Evolutionary conservation across 345 rosid genomes (phyloP), one percentile per base, ranked within the genome.

Genomic region (Salix caprea): DNA sequence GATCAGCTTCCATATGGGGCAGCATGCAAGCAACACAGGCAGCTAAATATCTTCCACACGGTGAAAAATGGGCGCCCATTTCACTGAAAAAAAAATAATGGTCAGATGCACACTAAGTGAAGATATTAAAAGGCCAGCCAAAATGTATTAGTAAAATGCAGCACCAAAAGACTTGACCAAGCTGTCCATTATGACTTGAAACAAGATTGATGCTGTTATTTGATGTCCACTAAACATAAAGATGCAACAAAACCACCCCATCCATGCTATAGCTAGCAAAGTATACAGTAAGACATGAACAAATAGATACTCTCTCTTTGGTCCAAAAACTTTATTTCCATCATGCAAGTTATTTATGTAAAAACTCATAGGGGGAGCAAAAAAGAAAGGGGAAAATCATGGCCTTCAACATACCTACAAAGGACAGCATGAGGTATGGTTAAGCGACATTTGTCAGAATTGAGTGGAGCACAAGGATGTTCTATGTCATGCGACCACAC

Each of bases 21-120:
- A 93, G 90, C 86, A 90, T 85, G 77, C 99, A 95, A 72, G 97
- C 97, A 78, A 95, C 97, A 88, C 99, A 95, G 13, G 97, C 97
- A 77, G 97, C 98, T 82, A 95, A 88, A 82, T 86, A 95, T 89
- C 89, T 91, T 87, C 98, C 98, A 69, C 99, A 95, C n/a, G 99
- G 99, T 13, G 99, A 95, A 85, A 95, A 93, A 85, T 95, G 99
- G 19, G 99, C 96, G 64, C 99, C 99, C 99, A 95, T 95, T 84
- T 95, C 99, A 90, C 99, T 93, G 91, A 90, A 83, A 77, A 76
- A 62, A 78, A 61, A 82, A 75, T 76, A 36, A 68, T 71, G 68
- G 32, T 30, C 62, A 40, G 14, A 70, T 67, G 58, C 28, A 16
- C 26, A 77, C 24, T 44, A 74, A 36, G 36, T 69, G 46, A 77